Conservation (phyloP, 2,329 filamentous ascomycete genomes). For the Colletotrichum lini region DNA sequence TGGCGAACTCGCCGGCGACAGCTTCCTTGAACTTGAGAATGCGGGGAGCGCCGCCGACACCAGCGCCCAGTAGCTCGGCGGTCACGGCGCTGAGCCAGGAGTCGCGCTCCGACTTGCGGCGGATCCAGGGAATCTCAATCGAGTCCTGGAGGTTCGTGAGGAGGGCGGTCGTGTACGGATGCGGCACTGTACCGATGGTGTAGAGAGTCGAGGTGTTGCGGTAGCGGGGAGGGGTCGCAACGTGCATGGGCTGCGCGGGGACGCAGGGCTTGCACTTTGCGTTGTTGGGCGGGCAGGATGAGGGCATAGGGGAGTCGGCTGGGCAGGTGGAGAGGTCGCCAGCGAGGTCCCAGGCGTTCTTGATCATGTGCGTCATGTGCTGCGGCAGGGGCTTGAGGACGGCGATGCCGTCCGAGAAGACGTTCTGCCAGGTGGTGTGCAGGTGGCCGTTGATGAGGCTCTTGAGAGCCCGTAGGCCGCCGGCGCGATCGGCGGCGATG, state of each 20-base stretch:
- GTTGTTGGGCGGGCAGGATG: constrained; percentile 87
- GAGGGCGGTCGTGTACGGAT: constrained; percentile 87
- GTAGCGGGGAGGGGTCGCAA: constrained; percentile 77
- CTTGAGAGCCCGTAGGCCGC: constrained; percentile 77
- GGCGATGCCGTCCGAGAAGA: constrained; percentile 82
- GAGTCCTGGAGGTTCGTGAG: constrained; percentile 74
- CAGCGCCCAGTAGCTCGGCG: constrained; percentile 75
- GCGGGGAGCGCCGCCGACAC: constrained; percentile 74
- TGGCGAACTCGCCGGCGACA: constrained; percentile 78
- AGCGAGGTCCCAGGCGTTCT: constrained; percentile 80
- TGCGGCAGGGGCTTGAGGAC: constrained; percentile 85
- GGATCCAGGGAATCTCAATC: constrained; percentile 75
- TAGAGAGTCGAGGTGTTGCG: constrained; percentile 81
- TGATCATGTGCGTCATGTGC: constrained; percentile 80
- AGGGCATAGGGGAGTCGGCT: constrained; percentile 75
- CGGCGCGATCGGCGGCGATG: constrained; percentile 68
- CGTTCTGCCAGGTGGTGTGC: constrained; percentile 86
- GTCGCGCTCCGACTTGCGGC: constrained; percentile 80
- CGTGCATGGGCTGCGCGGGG: constrained; percentile 72
- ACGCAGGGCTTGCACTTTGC: constrained; percentile 82
- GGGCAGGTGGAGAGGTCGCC: constrained; percentile 83
- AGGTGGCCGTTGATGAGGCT: constrained; percentile 87
- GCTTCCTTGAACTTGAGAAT: constrained; percentile 85
- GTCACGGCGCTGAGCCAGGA: constrained; percentile 83
- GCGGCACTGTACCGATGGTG: constrained; percentile 89